phyloP scores from a whole-genome alignment of 202 grass and related monocot genomes.

The Thinopyrum obtusiflorum region DNA sequence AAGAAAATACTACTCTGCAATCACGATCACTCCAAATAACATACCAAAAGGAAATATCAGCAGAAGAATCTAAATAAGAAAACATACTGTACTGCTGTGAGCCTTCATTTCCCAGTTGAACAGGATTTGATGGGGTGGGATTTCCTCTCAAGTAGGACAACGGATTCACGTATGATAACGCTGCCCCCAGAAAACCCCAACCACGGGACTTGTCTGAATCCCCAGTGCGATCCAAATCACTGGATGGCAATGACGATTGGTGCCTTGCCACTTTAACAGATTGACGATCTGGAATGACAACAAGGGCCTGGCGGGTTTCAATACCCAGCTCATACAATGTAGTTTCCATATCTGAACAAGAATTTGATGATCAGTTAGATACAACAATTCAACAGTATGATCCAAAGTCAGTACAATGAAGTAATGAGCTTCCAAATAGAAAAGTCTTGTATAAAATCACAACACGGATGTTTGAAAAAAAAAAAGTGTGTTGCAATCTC shows the following conservation, averaged over 20 bases:
- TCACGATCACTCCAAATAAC: not conserved
- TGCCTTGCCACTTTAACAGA: slow-evolving; percentile 32
- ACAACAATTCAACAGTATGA: not conserved
- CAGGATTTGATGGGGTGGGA: slow-evolving; percentile 42
- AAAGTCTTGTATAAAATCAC: not conserved
- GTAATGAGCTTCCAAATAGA: not conserved
- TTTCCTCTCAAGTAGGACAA: slow-evolving; percentile 72
- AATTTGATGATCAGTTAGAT: slow-evolving; percentile 26
- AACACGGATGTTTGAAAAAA: not conserved
- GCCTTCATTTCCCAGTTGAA: slow-evolving; percentile 34
- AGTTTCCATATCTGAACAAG: slow-evolving; percentile 65
- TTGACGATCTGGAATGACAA: slow-evolving; percentile 65
- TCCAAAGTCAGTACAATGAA: not conserved
- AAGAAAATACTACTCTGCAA: not conserved
- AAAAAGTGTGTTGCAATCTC: not conserved
- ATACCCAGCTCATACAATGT: slow-evolving; percentile 77
- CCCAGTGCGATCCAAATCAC: slow-evolving; percentile 20
- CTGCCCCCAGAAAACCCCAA: slow-evolving; percentile 53
- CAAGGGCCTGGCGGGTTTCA: slow-evolving; percentile 78
- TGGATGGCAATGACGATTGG: slow-evolving; percentile 33
- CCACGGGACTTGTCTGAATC: slow-evolving; percentile 17
- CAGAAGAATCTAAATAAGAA: slow-evolving; percentile 1
- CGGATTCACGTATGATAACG: slow-evolving; percentile 72
- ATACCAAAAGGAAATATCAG: slow-evolving; percentile 20
- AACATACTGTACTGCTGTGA: slow-evolving; percentile 47